Evolutionary conservation across 2,329 filamentous ascomycete species (phyloP), one percentile per base, ranked within the genome.

Genomic region (Pestalotiopsis sp.): DNA sequence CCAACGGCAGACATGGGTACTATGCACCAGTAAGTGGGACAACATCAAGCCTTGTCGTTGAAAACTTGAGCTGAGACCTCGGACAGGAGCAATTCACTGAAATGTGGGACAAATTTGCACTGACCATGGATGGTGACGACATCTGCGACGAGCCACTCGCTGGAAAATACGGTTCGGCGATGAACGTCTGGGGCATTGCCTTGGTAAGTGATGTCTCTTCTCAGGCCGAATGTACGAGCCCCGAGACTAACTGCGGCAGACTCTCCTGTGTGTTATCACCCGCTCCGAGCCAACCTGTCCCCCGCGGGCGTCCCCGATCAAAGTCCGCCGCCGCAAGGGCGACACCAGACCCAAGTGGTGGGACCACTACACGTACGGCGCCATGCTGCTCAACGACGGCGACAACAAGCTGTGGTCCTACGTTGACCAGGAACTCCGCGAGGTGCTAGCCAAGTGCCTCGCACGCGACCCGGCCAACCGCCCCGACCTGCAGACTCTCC

Each of bases 281-380:
- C 58, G 58, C 3, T 61, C 24, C 14, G 58, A 61, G 58, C 58
- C 58, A 35, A 26, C 10, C 14, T 17, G n/a, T 14, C 58, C 58
- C 13, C 58, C 58, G 26, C 26, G 58, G 30, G 30, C 58, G 20
- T 26, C 58, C 30, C n/a, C n/a, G 24, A 30, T 35, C 58, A 35
- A 39, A 17, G 14, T 61, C 10, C 17, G 7, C 26, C 13, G 26
- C 4, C 58, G 58, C 9, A 39, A 20, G 17, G 58, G 58, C n/a
- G 58, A 61, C n/a, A 20, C 14, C 14, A 35, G 13, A 14, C 17
- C 26, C 13, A 35, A 14, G 11, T 61, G 26, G 24, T 61, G 58
- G 58, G 38, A 61, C 14, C 58, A 61, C 58, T 39, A 61, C 35
- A 35, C 58, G 11, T 61, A 61, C 30, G 58, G 58, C 26, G 58